Conservation (phyloP, 371 early-diverging fungal genomes). For the Lichtheimia corymbifera region DNA sequence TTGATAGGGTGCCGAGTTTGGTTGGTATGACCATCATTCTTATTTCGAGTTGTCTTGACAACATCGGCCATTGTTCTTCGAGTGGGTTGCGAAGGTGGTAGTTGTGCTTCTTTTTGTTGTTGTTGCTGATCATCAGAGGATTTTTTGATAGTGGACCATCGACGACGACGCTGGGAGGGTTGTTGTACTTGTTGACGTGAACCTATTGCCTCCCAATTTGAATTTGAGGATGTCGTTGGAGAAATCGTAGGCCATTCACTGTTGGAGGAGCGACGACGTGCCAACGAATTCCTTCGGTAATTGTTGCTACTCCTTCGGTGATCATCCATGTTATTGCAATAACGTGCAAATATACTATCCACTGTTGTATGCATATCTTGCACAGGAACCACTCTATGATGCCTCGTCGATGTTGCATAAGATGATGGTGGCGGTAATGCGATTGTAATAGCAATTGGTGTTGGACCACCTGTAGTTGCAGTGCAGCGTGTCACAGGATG, state of each 20-base stretch:
- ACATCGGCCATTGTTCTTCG: slow-evolving; percentile 16
- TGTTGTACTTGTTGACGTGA: slow-evolving; percentile 8
- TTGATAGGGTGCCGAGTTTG: no score
- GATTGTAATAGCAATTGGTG: slow-evolving; percentile 16
- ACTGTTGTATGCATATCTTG: slow-evolving; percentile 9
- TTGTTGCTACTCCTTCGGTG: background rate
- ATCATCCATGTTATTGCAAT: slow-evolving; percentile 5
- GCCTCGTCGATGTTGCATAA: slow-evolving; percentile 3
- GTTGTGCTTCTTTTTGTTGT: background rate
- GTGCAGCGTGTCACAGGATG: slow-evolving; percentile 14
- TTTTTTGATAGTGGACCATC: slow-evolving; percentile 29
- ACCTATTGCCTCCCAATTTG: slow-evolving; percentile 1
- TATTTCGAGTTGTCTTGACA: slow-evolving; percentile 4
- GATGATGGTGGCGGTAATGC: slow-evolving; percentile 14
- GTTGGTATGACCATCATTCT: no score
- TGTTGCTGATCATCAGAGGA: background rate
- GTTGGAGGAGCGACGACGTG: background rate
- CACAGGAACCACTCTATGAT: background rate
- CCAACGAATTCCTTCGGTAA: background rate
- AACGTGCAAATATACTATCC: slow-evolving; percentile 27
- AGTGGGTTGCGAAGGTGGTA: background rate
- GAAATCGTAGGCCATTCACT: slow-evolving; percentile 22
- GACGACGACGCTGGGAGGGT: slow-evolving; percentile 17
- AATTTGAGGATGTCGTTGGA: slow-evolving; percentile 6
- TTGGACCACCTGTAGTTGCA: background rate